phyloP scores from a whole-genome alignment of 2,329 filamentous ascomycete species.

The Didymella pomorum region DNA sequence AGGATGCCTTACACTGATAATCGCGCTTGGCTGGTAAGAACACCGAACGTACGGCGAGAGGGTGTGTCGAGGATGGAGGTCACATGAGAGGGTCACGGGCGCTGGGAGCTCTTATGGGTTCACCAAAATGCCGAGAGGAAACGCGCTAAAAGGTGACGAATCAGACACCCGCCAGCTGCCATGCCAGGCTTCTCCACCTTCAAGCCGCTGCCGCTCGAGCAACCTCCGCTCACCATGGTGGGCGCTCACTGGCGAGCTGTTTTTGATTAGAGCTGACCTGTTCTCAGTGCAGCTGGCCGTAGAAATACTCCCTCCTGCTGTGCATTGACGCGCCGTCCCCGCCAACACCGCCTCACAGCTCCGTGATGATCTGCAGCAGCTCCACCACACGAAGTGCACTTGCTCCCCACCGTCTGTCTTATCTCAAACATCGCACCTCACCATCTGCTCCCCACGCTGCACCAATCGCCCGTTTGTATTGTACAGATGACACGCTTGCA shows the following conservation, averaged over 20 bases:
- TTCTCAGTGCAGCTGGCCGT: background rate
- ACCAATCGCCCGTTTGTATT: conserved; percentile 13
- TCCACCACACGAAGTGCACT: conserved; percentile 9
- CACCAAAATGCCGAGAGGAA: conserved; percentile 21
- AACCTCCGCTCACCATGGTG: conserved; percentile 7
- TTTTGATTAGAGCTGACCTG: background rate
- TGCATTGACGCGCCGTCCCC: background rate
- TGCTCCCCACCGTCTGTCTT: conserved; percentile 8
- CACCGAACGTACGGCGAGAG: conserved; percentile 14
- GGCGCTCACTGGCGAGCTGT: background rate
- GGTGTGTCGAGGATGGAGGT: conserved; percentile 16
- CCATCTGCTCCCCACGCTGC: conserved; percentile 13
- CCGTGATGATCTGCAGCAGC: conserved; percentile 8
- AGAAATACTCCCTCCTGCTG: no score
- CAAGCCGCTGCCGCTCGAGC: conserved; percentile 20
- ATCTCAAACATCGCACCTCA: conserved; percentile 10
- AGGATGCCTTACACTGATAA: conserved; percentile 14
- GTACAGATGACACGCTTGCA: conserved; percentile 35
- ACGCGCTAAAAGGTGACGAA: conserved; percentile 18
- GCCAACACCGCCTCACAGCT: background rate
- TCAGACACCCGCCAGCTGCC: conserved; percentile 11
- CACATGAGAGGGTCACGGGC: conserved; percentile 24
- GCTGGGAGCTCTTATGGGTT: conserved; percentile 24
- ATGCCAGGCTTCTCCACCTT: conserved; percentile 20
- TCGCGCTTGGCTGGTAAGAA: conserved; percentile 10